Base-by-base conservation (phyloP, 2,329 filamentous ascomycete genomes). In the Keithomyces neogunnii region DNA sequence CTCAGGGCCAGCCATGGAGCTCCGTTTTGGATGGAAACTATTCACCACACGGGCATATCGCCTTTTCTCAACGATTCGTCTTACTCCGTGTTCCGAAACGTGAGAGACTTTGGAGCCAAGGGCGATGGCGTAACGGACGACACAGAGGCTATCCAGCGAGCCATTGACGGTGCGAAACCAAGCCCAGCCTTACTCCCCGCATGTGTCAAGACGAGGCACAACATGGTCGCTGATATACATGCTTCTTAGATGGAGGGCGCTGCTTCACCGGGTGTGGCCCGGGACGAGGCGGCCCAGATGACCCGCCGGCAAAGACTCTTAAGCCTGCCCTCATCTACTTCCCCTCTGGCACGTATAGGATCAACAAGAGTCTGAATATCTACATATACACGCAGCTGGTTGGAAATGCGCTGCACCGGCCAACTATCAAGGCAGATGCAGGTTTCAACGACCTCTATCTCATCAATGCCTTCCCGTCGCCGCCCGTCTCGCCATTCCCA, bases 91-190 rank as follows among this genome's bases (percentile, higher is more conserved):
- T 35, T 35, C n/a, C 40, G 40, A 26, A 29, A 29, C 40, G 40
- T 43, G n/a, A 19, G 36, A 43, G 48, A 35, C 33, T 35, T 35
- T 11, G 33, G 33, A 35, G 33, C 33, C 33, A 35, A 35, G 11
- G 33, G 33, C 28, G 49, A 51, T 28, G 49, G 49, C 35, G 19
- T 33, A 19, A 65, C 64, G 1, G 67, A 69, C 13, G 66, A 69
- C 38, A 69, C 66, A 2, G 61, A 55, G 7, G 67, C 67, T 28
- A 69, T 69, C 51, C 67, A 69, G 43, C 52, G 48, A 7, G 67
- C 67, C 45, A 68, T 69, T 30, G 65, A 59, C 47, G 55, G 56
- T 2, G 51, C 51, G 33, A 56, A 52, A 19, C 6, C 40, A 29
- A 6, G 6, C 40, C 35, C 11, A 19, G 32, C 2, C 4, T 1